Conservation (phyloP, 2,329 filamentous ascomycete species). For the Penicillium sp. region DNA sequence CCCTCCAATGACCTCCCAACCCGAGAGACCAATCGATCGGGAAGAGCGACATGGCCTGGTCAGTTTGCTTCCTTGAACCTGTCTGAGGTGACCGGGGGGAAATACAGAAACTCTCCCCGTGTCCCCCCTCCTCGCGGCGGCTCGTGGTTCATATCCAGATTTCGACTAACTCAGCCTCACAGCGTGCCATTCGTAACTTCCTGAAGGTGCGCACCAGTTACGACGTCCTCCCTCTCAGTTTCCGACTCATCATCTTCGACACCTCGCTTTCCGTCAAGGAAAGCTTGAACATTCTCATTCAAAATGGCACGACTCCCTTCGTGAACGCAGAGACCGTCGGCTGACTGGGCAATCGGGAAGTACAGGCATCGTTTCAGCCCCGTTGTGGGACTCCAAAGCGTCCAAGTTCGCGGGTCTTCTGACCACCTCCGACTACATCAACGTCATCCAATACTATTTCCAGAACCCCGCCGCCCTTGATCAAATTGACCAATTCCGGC, state of each 20-base stretch:
- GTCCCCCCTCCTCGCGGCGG: constrained; percentile 11
- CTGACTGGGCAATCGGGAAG: constrained; percentile 23
- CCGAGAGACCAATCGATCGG: constrained; percentile 47
- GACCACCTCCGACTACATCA: constrained; percentile 96
- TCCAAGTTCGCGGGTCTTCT: constrained; percentile 92
- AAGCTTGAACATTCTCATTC: constrained; percentile 89
- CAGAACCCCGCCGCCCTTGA: constrained; percentile 88
- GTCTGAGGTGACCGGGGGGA: constrained; percentile 3
- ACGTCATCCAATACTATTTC: constrained; percentile 98
- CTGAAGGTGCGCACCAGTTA: constrained; percentile 95
- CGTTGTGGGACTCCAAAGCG: constrained; percentile 90
- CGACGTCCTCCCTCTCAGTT: constrained; percentile 93
- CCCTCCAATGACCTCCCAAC: constrained; percentile 44
- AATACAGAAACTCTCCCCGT: neutral
- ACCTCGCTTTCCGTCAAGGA: constrained; percentile 95
- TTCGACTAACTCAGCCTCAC: constrained; percentile 32
- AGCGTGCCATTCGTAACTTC: constrained; percentile 93
- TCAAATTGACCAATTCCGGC: constrained; percentile 87
- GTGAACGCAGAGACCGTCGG: neutral
- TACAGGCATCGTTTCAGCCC: constrained; percentile 92
- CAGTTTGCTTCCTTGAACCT: constrained; percentile 24
- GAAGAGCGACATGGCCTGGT: constrained; percentile 52
- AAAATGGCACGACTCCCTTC: constrained; percentile 68
- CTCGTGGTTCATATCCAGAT: constrained; percentile 16
- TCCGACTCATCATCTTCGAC: constrained; percentile 92